Evolutionary conservation across 2,329 filamentous ascomycete species (phyloP).

Genomic region (Diaporthe sp.): DNA sequence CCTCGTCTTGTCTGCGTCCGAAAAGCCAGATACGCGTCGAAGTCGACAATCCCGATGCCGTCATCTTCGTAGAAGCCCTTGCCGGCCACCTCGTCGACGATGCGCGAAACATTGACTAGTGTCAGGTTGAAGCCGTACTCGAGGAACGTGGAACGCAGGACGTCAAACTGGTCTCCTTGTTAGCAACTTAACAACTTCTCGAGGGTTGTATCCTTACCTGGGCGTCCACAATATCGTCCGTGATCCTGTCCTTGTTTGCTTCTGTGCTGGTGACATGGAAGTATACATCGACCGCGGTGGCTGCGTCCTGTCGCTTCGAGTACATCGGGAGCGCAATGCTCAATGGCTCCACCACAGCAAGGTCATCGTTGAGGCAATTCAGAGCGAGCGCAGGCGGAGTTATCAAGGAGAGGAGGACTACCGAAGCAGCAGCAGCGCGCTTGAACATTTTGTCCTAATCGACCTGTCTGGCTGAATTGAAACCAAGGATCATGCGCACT

Average conservation of each 20-base stretch:
- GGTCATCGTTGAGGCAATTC: conserved; percentile 16
- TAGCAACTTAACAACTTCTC: background rate
- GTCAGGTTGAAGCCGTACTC: conserved; percentile 10
- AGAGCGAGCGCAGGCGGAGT: background rate
- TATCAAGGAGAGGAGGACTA: background rate
- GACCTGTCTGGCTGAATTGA: background rate
- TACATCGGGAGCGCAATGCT: background rate
- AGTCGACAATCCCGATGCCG: background rate
- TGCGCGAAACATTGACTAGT: conserved; percentile 10
- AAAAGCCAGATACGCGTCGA: conserved; percentile 18
- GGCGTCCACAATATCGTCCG: conserved; percentile 13
- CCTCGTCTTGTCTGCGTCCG: conserved; percentile 5
- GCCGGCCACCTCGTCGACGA: conserved; percentile 25
- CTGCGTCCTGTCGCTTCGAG: conserved; percentile 1
- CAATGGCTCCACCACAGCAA: conserved; percentile 5
- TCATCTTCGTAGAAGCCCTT: conserved; percentile 23
- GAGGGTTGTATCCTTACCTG: background rate
- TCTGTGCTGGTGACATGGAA: conserved; percentile 34
- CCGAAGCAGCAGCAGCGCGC: conserved; percentile 1
- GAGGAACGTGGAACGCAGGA: background rate
- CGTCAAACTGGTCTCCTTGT: background rate
- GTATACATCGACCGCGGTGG: conserved; percentile 30
- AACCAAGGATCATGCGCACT: background rate
- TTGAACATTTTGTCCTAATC: background rate
- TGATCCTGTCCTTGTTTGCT: conserved; percentile 19